phyloP scores from a whole-genome alignment of 2,329 filamentous ascomycete species.

The Fusarium praegraminearum region DNA sequence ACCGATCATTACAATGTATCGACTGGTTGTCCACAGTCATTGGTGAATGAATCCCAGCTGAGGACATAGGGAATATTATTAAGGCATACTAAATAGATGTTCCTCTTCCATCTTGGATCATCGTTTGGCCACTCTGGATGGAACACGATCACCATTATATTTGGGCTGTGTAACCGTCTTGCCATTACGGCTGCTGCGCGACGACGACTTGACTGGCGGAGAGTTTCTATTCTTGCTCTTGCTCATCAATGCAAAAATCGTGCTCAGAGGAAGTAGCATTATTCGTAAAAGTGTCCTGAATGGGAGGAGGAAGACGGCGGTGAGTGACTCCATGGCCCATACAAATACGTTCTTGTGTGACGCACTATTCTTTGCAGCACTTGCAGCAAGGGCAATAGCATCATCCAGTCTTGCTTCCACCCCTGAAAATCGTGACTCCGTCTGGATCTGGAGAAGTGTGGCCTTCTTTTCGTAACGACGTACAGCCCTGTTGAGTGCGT shows the following conservation, averaged over 20 bases:
- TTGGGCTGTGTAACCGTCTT: slow-evolving; percentile 48
- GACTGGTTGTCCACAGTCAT: too few species aligned
- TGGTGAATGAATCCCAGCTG: neutral
- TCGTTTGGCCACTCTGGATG: slow-evolving; percentile 51
- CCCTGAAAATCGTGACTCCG: slow-evolving; percentile 78
- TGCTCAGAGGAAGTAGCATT: slow-evolving; percentile 58
- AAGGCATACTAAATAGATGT: slow-evolving; percentile 4
- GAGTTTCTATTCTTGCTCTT: slow-evolving; percentile 49
- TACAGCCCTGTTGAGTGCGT: slow-evolving; percentile 88
- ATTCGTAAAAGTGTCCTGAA: slow-evolving; percentile 56
- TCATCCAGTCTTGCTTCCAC: slow-evolving; percentile 80
- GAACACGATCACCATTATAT: slow-evolving; percentile 54
- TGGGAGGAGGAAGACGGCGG: slow-evolving; percentile 56
- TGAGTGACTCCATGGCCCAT: slow-evolving; percentile 55
- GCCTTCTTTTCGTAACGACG: slow-evolving; percentile 92
- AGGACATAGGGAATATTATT: slow-evolving; percentile 19
- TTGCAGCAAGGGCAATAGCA: slow-evolving; percentile 82
- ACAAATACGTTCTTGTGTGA: slow-evolving; percentile 53
- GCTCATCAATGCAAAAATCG: slow-evolving; percentile 53
- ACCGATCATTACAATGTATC: neutral
- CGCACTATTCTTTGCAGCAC: slow-evolving; percentile 69
- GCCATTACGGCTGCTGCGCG: slow-evolving; percentile 42
- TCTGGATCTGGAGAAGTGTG: slow-evolving; percentile 78
- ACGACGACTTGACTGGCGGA: slow-evolving; percentile 37
- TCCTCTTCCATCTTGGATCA: slow-evolving; percentile 17